phyloP scores from a whole-genome alignment of 257 asterid species.

The Solanum corneliomulleri region DNA sequence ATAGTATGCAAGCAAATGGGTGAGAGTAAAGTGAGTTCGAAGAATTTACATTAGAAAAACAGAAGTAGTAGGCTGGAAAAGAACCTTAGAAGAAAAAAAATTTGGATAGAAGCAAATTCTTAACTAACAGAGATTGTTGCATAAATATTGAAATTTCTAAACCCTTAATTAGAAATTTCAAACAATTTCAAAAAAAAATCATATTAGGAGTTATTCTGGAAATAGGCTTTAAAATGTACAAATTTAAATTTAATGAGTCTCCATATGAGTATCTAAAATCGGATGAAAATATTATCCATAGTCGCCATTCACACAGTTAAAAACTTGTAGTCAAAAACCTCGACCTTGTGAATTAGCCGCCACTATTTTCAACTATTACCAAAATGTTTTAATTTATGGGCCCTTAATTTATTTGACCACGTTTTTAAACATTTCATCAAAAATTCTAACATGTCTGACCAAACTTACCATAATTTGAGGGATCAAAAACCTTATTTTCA shows the following conservation, averaged over 20 bases:
- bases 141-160: background rate
- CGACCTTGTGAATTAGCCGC: background rate
- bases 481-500: background rate
- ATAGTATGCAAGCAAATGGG: background rate
- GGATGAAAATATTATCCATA: background rate
- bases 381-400: background rate
- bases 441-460: background rate
- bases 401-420: background rate
- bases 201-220: rapidly evolving
- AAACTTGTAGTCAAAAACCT: background rate
- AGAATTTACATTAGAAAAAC: background rate
- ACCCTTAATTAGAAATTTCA: background rate
- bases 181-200: background rate
- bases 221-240: rapidly evolving
- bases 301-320: background rate
- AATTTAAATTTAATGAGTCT: background rate
- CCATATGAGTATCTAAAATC: rapidly evolving
- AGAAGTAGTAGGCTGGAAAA: background rate
- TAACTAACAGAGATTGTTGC: background rate
- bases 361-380: background rate
- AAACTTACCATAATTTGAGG: background rate
- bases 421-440: background rate
- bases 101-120: background rate
- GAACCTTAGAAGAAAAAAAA: background rate
- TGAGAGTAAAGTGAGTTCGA: background rate